Conservation (phyloP, 2,329 filamentous ascomycete species). For the Monosporascus sp. region DNA sequence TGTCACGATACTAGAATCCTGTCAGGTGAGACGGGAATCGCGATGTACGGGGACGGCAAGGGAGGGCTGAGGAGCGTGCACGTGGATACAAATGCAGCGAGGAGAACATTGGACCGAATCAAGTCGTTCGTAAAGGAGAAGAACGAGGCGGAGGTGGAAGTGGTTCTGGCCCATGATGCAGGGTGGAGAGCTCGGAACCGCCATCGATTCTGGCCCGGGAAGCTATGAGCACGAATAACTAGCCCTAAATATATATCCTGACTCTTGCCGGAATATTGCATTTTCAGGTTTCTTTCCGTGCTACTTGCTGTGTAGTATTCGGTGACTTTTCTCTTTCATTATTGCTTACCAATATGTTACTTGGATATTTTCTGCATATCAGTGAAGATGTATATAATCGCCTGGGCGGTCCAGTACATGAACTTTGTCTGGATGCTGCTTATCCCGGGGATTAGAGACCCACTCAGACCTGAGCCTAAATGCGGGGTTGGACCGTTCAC, state of each 20-base stretch:
- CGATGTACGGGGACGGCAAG: constrained; percentile 40
- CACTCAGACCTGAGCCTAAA: neutral
- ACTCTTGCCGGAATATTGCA: neutral
- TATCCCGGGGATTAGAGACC: neutral
- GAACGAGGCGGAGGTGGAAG: constrained; percentile 34
- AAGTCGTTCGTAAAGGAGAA: constrained; percentile 29
- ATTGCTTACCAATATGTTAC: too few relatives aligned
- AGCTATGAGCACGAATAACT: constrained; percentile 9
- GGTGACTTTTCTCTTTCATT: too few relatives aligned
- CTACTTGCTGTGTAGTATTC: too few relatives aligned
- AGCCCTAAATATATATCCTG: neutral
- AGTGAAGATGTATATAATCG: too few relatives aligned
- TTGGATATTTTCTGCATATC: too few relatives aligned
- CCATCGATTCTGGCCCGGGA: constrained; percentile 27
- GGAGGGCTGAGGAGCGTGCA: constrained; percentile 45
- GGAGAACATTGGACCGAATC: constrained; percentile 36
- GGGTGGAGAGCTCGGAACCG: constrained; percentile 38
- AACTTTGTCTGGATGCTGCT: too few relatives aligned
- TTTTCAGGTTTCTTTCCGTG: too few relatives aligned
- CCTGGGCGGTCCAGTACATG: too few relatives aligned
- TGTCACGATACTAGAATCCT: constrained; percentile 49
- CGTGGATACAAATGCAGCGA: constrained; percentile 40
- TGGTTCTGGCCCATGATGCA: constrained; percentile 46
- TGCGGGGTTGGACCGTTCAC: neutral
- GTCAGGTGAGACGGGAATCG: constrained; percentile 46